Conservation (phyloP, 192 early-diverging fungal species). For the Lunasporangiospora selenospora region DNA sequence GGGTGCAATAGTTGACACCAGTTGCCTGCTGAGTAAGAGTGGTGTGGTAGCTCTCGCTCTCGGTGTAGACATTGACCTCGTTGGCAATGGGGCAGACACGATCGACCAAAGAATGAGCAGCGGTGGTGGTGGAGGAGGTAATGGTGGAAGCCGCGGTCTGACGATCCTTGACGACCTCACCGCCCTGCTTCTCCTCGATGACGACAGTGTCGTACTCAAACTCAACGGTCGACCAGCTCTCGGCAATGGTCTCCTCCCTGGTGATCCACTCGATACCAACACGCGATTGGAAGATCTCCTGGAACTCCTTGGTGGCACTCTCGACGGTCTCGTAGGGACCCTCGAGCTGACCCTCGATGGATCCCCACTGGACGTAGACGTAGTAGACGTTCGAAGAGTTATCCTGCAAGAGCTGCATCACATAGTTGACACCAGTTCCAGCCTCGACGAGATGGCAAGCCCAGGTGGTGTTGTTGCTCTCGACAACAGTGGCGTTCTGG, state of each 20-base stretch:
- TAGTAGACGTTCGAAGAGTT: slow-evolving; percentile 34
- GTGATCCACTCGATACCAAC: slow-evolving; percentile 33
- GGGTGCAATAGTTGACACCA: slow-evolving; percentile 20
- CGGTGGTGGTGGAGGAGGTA: neutral
- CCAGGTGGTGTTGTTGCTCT: slow-evolving; percentile 30
- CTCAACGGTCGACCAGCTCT: slow-evolving; percentile 29
- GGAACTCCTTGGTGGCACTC: slow-evolving; percentile 25
- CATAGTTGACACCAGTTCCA: slow-evolving; percentile 37
- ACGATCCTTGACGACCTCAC: neutral
- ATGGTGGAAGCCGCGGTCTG: neutral
- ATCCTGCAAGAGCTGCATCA: slow-evolving; percentile 34
- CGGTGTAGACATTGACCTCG: slow-evolving; percentile 13
- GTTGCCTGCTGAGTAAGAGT: slow-evolving; percentile 12
- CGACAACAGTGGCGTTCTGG: slow-evolving; percentile 30
- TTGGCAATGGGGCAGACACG: slow-evolving; percentile 13
- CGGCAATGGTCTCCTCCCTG: slow-evolving; percentile 12
- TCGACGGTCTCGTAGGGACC: slow-evolving; percentile 35
- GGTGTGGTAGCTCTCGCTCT: slow-evolving; percentile 20
- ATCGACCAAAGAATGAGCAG: slow-evolving; percentile 19
- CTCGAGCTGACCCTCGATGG: slow-evolving; percentile 25
- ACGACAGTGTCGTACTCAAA: slow-evolving; percentile 35
- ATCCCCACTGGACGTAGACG: slow-evolving; percentile 47
- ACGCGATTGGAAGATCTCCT: slow-evolving; percentile 31
- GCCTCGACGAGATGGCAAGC: slow-evolving; percentile 40
- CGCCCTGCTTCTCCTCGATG: slow-evolving; percentile 4